Base-by-base conservation (phyloP, 2,329 filamentous ascomycete species). In the Arthrobotrys pseudoclavata region DNA sequence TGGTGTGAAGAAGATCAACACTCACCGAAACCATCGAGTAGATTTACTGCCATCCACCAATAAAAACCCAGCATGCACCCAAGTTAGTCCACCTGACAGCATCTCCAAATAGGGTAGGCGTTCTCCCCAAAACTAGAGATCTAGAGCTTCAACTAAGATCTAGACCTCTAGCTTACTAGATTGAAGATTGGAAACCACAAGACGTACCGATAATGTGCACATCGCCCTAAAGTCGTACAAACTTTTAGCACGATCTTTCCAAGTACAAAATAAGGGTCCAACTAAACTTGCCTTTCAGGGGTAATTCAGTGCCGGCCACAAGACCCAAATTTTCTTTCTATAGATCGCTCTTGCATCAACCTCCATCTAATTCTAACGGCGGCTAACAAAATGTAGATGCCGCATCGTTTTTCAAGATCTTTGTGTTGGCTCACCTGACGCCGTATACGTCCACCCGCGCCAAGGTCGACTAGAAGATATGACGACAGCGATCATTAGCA, bases 241-340 rank as follows among this genome's bases (percentile, higher is more conserved):
- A 66, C 20, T 64, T 61, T 76, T 42, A 76, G 66, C 42, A 70
- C 53, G 55, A 57, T 52, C 48, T 31, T 40, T 13, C 31, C 34
- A 42, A 31, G 22, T 24, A 24, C 34, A 42, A 31, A 57, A 64
- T 60, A 64, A 64, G 31, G 48, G 60, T 55, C 60, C 50, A 63
- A 66, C 10, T 57, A 50, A 29, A 60, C 66, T 76, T 70, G 15
- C 79, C 79, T 72, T 66, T 80, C 62, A 77, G 64, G 66, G 79
- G 79, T 31, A 80, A 57, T 47, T 80, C 79, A 37, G 79, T 80
- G 18, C 79, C 79, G 26, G 68, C 79, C 57, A 79, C 74, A 60
- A 80, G 72, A 76, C 72, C 72, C 50, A 76, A 29, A n/a, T 70
- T 76, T 55, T 76, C 72, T 47, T 70, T 76, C 72, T 76, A 31